A percentile compares a stretch with the other conserved stretches of the same genome.
These are phyloP conservation scores for Byssothecium circinans DNA, from an alignment of 2,329 filamentous ascomycete genomes.

Conservation along the genomic window DNA sequence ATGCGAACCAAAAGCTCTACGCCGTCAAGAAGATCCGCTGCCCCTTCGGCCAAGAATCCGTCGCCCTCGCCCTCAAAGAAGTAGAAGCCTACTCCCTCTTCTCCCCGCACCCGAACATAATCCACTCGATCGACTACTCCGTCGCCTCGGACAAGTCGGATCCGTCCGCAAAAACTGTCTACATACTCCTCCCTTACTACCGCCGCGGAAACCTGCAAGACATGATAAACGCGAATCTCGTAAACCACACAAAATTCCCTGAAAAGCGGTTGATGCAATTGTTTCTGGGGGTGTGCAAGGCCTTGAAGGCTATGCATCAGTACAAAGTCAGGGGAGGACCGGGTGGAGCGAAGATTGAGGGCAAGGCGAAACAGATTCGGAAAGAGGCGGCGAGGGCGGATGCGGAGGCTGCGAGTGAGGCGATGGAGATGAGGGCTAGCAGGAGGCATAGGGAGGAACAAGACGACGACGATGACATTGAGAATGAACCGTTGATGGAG, in stretches of 20 bases:
- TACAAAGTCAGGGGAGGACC: slow-evolving; percentile 68
- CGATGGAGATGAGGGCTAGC: slow-evolving; percentile 47
- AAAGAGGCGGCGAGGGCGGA: slow-evolving; percentile 60
- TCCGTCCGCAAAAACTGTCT: slow-evolving; percentile 83
- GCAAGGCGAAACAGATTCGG: slow-evolving; percentile 58
- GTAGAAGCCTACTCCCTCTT: slow-evolving; percentile 96
- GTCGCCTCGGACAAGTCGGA: slow-evolving; percentile 72
- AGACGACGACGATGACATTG: slow-evolving; percentile 71
- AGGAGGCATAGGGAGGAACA: slow-evolving; percentile 49
- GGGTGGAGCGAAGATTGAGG: slow-evolving; percentile 52
- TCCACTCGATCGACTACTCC: slow-evolving; percentile 79
- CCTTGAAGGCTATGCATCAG: slow-evolving; percentile 86
- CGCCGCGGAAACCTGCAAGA: slow-evolving; percentile 93
- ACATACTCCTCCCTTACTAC: slow-evolving; percentile 95
- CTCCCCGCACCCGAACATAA: slow-evolving; percentile 79
- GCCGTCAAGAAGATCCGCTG: slow-evolving; percentile 99
- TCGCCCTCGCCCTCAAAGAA: slow-evolving; percentile 92
- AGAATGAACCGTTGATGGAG: slow-evolving; percentile 82
- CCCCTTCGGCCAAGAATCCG: slow-evolving; percentile 95
- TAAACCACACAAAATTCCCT: slow-evolving; percentile 90
- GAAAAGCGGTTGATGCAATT: slow-evolving; percentile 85
- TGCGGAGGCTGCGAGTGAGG: slow-evolving; percentile 47
- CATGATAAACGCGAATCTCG: slow-evolving; percentile 96
- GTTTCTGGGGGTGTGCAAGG: slow-evolving; percentile 89
- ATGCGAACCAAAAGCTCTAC: slow-evolving; percentile 77